A percentile compares a stretch with the other conserved stretches of the same genome.
Evolutionary conservation across 1,139 yeast genomes (phyloP).

Genomic region (Yamadazyma atlantica): DNA sequence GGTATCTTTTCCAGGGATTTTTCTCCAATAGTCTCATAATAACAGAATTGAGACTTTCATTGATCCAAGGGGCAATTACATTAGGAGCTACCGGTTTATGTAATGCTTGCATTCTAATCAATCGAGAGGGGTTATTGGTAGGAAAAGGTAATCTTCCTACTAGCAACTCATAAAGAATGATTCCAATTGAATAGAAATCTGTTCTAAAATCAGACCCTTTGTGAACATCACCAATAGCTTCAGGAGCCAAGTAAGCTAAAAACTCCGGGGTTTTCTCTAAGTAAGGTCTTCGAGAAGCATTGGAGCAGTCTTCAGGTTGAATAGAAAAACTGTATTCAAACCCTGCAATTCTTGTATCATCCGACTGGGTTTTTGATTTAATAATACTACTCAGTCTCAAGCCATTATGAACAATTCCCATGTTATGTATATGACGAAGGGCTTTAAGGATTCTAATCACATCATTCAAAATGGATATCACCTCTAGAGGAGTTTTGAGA

Average conservation of each 20-base stretch:
- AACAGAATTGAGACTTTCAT: constrained; percentile 36
- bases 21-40: constrained; percentile 48
- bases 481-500: constrained; percentile 9
- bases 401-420: constrained; percentile 52
- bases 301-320: constrained; percentile 43
- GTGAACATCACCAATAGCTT: constrained; percentile 43
- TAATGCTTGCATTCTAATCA: constrained; percentile 43
- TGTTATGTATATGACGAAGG: constrained; percentile 38
- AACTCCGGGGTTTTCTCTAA: constrained; percentile 32
- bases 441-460: constrained; percentile 35
- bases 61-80: constrained; percentile 31
- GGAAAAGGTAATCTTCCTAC: constrained; percentile 49
- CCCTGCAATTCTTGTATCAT: constrained; percentile 40
- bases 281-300: constrained; percentile 31
- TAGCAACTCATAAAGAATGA: constrained; percentile 48
- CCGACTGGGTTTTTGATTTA: constrained; percentile 20
- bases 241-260: constrained; percentile 55
- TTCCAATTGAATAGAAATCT: constrained; percentile 53
- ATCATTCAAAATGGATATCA: constrained; percentile 34
- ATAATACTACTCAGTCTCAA: constrained; percentile 40
- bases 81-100: constrained; percentile 44
- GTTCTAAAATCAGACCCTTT: constrained; percentile 48
- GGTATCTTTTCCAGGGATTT: constrained; percentile 42
- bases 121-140: constrained; percentile 39
- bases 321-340: constrained; percentile 53